Evolutionary conservation across 2,329 filamentous ascomycete genomes (phyloP).

Genomic region (Nemania sp.): DNA sequence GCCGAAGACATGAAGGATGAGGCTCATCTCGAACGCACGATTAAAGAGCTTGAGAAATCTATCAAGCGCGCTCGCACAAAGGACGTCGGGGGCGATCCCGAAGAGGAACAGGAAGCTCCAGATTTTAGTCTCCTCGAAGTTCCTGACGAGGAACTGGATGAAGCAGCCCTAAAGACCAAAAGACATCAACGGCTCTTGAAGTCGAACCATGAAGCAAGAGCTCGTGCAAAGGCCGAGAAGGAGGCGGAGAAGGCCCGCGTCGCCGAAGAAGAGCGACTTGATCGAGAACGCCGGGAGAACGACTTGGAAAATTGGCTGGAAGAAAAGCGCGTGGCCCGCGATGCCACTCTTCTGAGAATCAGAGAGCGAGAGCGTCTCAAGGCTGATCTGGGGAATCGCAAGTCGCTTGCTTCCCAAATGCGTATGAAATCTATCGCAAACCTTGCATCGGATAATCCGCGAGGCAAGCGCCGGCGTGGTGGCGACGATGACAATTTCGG

Average conservation of each 20-base stretch:
- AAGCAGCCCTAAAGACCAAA: slow-evolving; percentile 88
- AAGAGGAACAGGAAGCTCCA: slow-evolving; percentile 79
- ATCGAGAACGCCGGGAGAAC: slow-evolving; percentile 80
- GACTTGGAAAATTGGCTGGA: slow-evolving; percentile 86
- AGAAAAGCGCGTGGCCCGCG: slow-evolving; percentile 75
- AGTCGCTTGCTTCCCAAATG: slow-evolving; percentile 93
- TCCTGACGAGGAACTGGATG: slow-evolving; percentile 90
- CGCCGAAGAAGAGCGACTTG: slow-evolving; percentile 80
- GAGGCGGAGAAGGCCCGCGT: slow-evolving; percentile 85
- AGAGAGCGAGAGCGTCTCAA: slow-evolving; percentile 93
- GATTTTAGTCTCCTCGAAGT: slow-evolving; percentile 87
- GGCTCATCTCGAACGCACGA: slow-evolving; percentile 76
- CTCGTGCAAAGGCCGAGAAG: slow-evolving; percentile 94
- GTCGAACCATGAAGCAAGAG: slow-evolving; percentile 89
- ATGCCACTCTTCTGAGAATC: slow-evolving; percentile 75
- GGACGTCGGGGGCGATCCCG: slow-evolving; percentile 80
- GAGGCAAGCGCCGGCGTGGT: slow-evolving; percentile 81
- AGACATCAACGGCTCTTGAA: slow-evolving; percentile 91
- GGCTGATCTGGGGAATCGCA: slow-evolving; percentile 92
- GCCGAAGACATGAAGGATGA: slow-evolving; percentile 93
- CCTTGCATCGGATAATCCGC: slow-evolving; percentile 84
- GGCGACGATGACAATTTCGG: slow-evolving; percentile 96
- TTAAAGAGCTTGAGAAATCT: slow-evolving; percentile 87
- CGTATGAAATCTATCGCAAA: slow-evolving; percentile 99
- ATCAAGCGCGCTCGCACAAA: slow-evolving; percentile 91